phyloP scores from a whole-genome alignment of 768 basidiomycete species.

The Leccinum disarticulatum region DNA sequence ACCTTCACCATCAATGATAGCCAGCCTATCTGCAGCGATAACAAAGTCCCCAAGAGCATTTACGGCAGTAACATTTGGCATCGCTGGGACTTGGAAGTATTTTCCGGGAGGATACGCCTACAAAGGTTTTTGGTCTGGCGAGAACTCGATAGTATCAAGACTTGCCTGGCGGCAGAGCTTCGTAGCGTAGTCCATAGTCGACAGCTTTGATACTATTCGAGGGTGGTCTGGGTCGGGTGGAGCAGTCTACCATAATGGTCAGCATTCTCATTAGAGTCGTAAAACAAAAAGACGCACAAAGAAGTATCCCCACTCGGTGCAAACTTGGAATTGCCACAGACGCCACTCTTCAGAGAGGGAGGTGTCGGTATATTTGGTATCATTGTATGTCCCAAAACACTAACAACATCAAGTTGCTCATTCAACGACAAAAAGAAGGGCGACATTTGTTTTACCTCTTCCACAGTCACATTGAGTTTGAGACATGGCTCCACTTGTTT shows the following conservation, averaged over 20 bases:
- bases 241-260: slow-evolving; percentile 49
- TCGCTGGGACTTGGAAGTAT: slow-evolving; percentile 63
- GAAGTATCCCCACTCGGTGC: slow-evolving; percentile 96
- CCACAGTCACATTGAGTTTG: slow-evolving; percentile 39
- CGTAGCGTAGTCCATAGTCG: slow-evolving; percentile 70
- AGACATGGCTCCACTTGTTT: slow-evolving; percentile 60
- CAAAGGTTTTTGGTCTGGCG: not conserved
- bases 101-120: slow-evolving; percentile 80
- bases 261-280: not conserved
- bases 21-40: slow-evolving; percentile 77
- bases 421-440: not conserved
- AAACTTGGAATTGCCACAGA: slow-evolving; percentile 88
- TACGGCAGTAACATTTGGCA: slow-evolving; percentile 81
- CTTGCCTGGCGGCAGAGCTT: slow-evolving; percentile 66
- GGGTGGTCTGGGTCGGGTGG: slow-evolving; percentile 70
- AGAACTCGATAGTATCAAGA: not conserved
- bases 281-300: slow-evolving; percentile 44
- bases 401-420: slow-evolving; percentile 26
- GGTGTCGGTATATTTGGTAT: slow-evolving; percentile 58
- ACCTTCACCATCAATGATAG: slow-evolving; percentile 88
- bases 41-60: slow-evolving; percentile 84
- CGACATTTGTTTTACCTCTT: slow-evolving; percentile 43
- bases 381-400: slow-evolving; percentile 88
- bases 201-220: slow-evolving; percentile 74
- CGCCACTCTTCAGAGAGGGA: slow-evolving; percentile 77